Conservation (phyloP, 306 rosid genomes). For the Acacia crassicarpa region DNA sequence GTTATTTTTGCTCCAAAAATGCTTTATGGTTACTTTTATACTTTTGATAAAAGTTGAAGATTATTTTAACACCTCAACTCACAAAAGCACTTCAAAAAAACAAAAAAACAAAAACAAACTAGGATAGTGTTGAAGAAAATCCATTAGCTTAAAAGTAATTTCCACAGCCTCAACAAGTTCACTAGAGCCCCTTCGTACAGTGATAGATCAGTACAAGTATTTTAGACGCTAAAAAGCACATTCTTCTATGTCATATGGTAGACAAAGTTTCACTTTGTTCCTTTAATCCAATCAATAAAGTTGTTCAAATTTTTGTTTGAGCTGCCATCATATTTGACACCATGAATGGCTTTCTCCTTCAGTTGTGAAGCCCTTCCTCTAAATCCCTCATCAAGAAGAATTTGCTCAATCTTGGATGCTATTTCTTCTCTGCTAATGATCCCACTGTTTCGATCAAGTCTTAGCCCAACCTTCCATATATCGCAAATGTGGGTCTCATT, state of each 20-base stretch:
- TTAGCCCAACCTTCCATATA: constrained; percentile 33
- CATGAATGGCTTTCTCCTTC: not conserved
- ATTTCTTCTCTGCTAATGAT: constrained; percentile 21
- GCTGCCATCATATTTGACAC: constrained; percentile 26
- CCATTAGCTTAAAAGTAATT: no score
- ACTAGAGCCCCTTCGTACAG: no score
- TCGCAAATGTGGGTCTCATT: constrained; percentile 27
- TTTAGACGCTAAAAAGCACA: no score
- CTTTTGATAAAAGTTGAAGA: constrained; percentile 17
- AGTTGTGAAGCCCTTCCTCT: constrained; percentile 17
- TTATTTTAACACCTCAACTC: no score
- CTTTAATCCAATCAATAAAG: constrained; percentile 11
- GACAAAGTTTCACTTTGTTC: no score
- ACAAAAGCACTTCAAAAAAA: no score
- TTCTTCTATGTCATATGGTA: no score
- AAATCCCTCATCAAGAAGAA: constrained; percentile 17
- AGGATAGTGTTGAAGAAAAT: no score
- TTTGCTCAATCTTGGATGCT: not conserved
- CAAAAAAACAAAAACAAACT: no score
- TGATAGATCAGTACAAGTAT: no score
- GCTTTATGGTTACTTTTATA: not conserved
- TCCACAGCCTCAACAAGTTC: no score
- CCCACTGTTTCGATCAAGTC: constrained; percentile 1
- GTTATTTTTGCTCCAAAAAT: no score
- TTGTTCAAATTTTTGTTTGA: constrained; percentile 23